These are phyloP conservation scores for Metschnikowia proteae DNA, from an alignment of 805 yeast species.

Conservation along the genomic window DNA sequence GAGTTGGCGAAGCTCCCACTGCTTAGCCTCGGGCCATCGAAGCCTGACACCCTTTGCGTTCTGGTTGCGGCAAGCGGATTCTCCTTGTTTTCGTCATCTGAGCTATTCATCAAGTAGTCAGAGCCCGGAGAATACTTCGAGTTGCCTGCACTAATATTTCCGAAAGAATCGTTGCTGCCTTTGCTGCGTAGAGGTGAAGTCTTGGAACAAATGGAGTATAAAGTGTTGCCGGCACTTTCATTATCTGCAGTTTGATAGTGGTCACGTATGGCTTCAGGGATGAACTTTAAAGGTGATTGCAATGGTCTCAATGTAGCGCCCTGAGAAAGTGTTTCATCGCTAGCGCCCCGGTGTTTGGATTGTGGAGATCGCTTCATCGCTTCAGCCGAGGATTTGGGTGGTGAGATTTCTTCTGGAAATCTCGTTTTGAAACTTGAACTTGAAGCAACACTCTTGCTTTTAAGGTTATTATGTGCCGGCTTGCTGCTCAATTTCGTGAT, in stretches of 20 bases:
- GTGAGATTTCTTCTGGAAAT: neutral
- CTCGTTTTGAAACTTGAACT: neutral
- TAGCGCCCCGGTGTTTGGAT: neutral
- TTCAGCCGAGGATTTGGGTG: neutral
- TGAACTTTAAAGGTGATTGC: slow-evolving; percentile 4
- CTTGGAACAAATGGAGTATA: slow-evolving; percentile 18
- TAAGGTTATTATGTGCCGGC: neutral
- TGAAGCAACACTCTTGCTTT: neutral
- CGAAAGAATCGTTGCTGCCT: neutral
- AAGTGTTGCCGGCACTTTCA: slow-evolving; percentile 10
- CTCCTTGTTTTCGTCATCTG: slow-evolving; percentile 14
- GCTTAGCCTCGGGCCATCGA: slow-evolving; percentile 13
- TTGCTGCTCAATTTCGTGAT: slow-evolving; percentile 7
- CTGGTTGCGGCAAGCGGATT: slow-evolving; percentile 6
- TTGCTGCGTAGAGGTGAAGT: slow-evolving; percentile 14
- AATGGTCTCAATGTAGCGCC: slow-evolving; percentile 7
- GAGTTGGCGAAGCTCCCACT: slow-evolving; percentile 32
- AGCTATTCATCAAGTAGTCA: slow-evolving; percentile 1
- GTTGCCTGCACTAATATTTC: neutral
- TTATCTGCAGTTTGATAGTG: neutral
- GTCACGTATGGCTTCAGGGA: neutral
- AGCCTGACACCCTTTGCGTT: slow-evolving; percentile 6
- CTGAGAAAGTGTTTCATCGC: neutral
- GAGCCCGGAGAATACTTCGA: neutral
- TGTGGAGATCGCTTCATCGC: neutral